Base-by-base conservation (phyloP, 257 asterid species). In the Asclepias syriaca region DNA sequence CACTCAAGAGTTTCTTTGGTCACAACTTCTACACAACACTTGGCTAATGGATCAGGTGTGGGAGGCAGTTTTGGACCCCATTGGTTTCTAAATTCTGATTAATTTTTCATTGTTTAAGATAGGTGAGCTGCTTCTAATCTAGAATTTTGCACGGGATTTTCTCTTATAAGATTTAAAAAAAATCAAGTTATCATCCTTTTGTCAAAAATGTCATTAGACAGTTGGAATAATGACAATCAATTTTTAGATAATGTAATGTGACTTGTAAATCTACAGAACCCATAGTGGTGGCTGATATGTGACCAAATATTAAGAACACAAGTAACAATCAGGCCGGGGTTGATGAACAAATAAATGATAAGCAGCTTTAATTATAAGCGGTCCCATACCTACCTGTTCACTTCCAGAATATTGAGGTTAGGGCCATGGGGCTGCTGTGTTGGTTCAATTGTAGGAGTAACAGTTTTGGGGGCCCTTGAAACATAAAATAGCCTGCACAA, bases 21-120 rank as follows among this genome's bases (percentile, higher is more conserved):
- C 53, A 16, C 27, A 5, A 27, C 61, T 67, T 48, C 11, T 15
- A 29, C 51, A 69, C 4, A 18, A 51, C 40, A 70, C 72, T 6
- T 68, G 61, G 66, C 70, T 18, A 51, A 9, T 49, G 40, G 68
- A 48, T 67, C 73, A 51, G 79, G 82, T 80, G 65, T 77, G 77
- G 82, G 60, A 45, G 68, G 80, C 65, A 58, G 71, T 16, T n/a
- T 61, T 65, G 64, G 80, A 43, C 80, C 91, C 84, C 74, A 74
- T 79, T 57, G 65, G 71, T 74, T 45, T 51, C 58, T 51, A 37
- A 24, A 24, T 24, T 54, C 19, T 16, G 16, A 18, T 18, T 69
- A 11, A 15, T 40, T 32, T n/a, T 29, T 37, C 49, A 54, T 21
- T 53, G 22, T 53, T 16, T 24, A 48, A 48, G 29, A 27, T 53